Conservation (phyloP, 306 rosid genomes). For the Castanea sativa region DNA sequence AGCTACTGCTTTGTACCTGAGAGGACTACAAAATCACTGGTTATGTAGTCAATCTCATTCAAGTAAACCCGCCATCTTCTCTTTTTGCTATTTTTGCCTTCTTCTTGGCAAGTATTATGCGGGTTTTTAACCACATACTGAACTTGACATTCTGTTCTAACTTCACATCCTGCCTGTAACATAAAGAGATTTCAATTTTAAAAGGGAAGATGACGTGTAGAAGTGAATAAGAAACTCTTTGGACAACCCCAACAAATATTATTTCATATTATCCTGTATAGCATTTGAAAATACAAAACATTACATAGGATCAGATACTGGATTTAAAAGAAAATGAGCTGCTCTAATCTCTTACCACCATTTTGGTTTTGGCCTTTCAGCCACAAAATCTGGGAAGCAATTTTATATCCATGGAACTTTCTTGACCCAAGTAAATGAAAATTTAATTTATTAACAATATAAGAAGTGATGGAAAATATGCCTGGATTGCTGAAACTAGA, state of each 20-base stretch:
- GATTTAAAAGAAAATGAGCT: neutral
- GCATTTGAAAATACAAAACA: neutral
- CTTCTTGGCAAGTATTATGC: constrained; percentile 3
- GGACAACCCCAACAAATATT: no score
- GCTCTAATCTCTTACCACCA: neutral
- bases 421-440: neutral
- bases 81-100: neutral
- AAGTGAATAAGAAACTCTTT: neutral
- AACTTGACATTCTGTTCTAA: constrained; percentile 24
- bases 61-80: constrained; percentile 41
- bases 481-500: constrained; percentile 32
- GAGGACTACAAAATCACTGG: constrained; percentile 33
- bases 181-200: neutral
- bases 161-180: constrained; percentile 28
- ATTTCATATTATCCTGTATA: no score
- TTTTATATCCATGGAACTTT: neutral
- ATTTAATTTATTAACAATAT: neutral
- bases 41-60: constrained; percentile 32
- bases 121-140: constrained; percentile 24
- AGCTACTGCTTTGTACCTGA: constrained; percentile 26
- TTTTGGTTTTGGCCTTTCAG: neutral
- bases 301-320: neutral
- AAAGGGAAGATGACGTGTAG: neutral
- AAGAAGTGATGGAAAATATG: neutral
- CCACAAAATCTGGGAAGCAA: neutral